Percentiles rank a stretch among this genome's conserved stretches.
Evolutionary conservation across 2,329 filamentous ascomycete species (phyloP).

Genomic region (Teratosphaeria pseudoeucalypti): DNA sequence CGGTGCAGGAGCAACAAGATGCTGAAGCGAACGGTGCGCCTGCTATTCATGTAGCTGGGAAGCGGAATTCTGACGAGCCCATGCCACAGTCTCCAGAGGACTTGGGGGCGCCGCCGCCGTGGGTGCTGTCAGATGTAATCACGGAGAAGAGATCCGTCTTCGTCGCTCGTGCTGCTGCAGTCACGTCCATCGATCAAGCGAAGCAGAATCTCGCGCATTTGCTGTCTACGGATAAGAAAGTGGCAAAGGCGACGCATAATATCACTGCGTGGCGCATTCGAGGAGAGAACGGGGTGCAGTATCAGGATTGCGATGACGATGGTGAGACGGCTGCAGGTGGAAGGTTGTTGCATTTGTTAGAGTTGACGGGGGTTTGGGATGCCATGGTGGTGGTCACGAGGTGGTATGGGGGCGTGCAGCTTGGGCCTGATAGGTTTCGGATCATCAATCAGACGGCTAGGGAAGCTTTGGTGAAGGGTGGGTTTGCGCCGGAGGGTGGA

Average conservation of each 20-base stretch:
- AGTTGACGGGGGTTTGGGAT: slow-evolving; percentile 90
- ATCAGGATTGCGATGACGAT: slow-evolving; percentile 92
- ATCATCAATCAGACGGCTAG: slow-evolving; percentile 80
- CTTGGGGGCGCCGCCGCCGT: slow-evolving; percentile 43
- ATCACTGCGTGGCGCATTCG: slow-evolving; percentile 88
- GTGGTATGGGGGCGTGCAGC: slow-evolving; percentile 87
- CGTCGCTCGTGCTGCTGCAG: slow-evolving; percentile 62
- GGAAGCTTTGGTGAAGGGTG: slow-evolving; percentile 71
- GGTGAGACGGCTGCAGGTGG: slow-evolving; percentile 88
- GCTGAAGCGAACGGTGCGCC: slow-evolving; percentile 19
- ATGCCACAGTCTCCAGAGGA: slow-evolving; percentile 22
- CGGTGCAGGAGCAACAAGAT: slow-evolving; percentile 20
- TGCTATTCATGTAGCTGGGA: slow-evolving; percentile 9
- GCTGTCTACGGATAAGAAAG: slow-evolving; percentile 70
- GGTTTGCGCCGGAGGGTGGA: slow-evolving; percentile 49
- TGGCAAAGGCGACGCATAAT: slow-evolving; percentile 83
- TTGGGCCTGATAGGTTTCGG: slow-evolving; percentile 82
- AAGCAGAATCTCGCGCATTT: slow-evolving; percentile 62
- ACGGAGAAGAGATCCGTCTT: slow-evolving; percentile 83
- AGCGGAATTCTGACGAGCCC: slow-evolving; percentile 19
- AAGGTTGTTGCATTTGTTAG: slow-evolving; percentile 77
- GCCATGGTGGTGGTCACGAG: slow-evolving; percentile 84
- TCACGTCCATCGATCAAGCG: slow-evolving; percentile 61
- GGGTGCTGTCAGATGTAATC: slow-evolving; percentile 64
- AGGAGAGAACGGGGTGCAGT: slow-evolving; percentile 40